A percentile compares a stretch with the other conserved stretches of the same genome.
phyloP scores from a whole-genome alignment of 345 rosid species.

The Eucalyptus globulus region DNA sequence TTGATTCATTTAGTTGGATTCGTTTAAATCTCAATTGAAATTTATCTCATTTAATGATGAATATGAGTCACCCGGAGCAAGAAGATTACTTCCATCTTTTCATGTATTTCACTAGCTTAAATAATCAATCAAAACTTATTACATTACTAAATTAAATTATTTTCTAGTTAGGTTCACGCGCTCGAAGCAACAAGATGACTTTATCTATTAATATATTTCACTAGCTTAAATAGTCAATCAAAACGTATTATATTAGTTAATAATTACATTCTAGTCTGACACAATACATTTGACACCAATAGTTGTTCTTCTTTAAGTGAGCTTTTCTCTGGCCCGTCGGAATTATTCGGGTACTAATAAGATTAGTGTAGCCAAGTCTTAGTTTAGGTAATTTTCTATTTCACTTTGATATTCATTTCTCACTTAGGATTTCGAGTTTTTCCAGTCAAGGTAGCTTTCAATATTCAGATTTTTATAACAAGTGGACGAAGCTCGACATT shows the following conservation, averaged over 20 bases:
- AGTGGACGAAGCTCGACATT: background rate
- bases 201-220: background rate
- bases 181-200: background rate
- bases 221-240: background rate
- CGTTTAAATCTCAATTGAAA: background rate
- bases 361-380: background rate
- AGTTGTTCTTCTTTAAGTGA: too few relatives aligned
- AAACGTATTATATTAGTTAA: background rate
- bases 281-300: background rate
- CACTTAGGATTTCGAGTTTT: background rate
- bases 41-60: background rate
- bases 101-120: background rate
- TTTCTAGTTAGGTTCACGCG: background rate
- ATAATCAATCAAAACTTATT: background rate
- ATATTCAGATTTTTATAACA: background rate
- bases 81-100: background rate
- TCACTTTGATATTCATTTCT: background rate
- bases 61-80: background rate
- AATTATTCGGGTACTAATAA: too few relatives aligned
- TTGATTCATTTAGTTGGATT: background rate
- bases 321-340: too few relatives aligned
- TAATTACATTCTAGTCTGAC: background rate
- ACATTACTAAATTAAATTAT: background rate
- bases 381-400: background rate
- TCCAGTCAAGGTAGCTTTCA: background rate